A percentile compares a stretch with the other conserved stretches of the same genome.
Evolutionary conservation across 2,329 filamentous ascomycete genomes (phyloP).

Genomic region (Apiospora phragmitis): DNA sequence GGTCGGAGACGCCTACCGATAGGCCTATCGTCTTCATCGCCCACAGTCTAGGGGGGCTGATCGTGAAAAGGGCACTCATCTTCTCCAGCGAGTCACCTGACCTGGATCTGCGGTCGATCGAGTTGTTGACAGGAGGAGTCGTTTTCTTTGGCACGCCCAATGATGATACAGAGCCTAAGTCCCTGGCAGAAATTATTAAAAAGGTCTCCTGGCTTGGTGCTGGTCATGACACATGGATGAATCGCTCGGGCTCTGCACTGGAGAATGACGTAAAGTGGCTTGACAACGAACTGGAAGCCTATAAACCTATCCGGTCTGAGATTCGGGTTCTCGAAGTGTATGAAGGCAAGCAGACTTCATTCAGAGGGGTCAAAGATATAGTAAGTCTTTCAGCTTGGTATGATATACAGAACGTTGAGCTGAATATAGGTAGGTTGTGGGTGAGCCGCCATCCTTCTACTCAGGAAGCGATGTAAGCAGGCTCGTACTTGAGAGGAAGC

Average conservation of each 20-base stretch:
- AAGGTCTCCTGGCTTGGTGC: neutral
- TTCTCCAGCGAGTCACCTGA: constrained; percentile 2
- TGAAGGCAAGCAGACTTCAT: neutral
- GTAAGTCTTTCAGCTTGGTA: neutral
- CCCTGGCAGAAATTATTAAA: neutral
- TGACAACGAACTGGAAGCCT: neutral
- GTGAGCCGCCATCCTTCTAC: neutral
- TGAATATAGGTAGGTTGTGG: neutral
- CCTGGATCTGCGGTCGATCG: neutral
- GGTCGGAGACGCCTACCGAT: neutral
- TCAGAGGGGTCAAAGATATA: neutral
- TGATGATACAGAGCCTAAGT: neutral
- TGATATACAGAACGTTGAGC: neutral
- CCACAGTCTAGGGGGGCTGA: neutral
- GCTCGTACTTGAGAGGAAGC: neutral
- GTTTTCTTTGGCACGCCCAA: constrained; percentile 1
- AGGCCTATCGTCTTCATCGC: neutral
- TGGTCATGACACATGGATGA: neutral
- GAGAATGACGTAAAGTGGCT: neutral
- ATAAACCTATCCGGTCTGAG: constrained; percentile 1
- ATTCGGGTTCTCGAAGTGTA: neutral
- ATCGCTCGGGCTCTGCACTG: neutral
- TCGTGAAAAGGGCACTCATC: neutral
- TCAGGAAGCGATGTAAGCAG: neutral
- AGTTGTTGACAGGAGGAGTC: neutral